Percentiles rank a stretch among this genome's conserved stretches.
These are phyloP conservation scores for Talaromyces trachyspermus DNA, from an alignment of 495 filamentous ascomycete species.

Conservation along the genomic window DNA sequence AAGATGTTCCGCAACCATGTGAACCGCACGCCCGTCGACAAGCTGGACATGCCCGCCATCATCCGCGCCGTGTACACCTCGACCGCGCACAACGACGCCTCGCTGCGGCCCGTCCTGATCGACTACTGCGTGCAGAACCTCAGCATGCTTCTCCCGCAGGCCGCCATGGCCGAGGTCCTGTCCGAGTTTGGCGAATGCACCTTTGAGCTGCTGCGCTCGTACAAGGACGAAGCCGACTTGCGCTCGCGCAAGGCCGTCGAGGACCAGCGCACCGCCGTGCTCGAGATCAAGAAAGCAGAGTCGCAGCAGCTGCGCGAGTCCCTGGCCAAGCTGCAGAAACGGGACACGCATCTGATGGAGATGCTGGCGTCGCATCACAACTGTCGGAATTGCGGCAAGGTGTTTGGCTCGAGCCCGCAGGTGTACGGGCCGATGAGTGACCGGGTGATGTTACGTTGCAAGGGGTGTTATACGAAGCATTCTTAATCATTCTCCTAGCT, in stretches of 20 bases:
- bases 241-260: conserved; percentile 8
- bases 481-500: neutral
- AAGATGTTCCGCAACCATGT: conserved; percentile 10
- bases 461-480: conserved; percentile 10
- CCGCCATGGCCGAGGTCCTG: conserved; percentile 4
- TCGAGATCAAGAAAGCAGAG: conserved; percentile 9
- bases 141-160: neutral
- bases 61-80: conserved; percentile 8
- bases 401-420: conserved; percentile 8
- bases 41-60: conserved; percentile 4
- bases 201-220: conserved; percentile 7
- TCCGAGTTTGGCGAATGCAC: conserved; percentile 9
- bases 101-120: conserved; percentile 5
- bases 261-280: conserved; percentile 7
- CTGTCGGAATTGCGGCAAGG: conserved; percentile 9
- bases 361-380: conserved; percentile 10
- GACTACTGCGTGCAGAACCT: conserved; percentile 10
- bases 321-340: conserved; percentile 8
- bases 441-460: conserved; percentile 8
- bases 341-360: conserved; percentile 10
- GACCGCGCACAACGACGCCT: conserved; percentile 7
- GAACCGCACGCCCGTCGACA: conserved; percentile 1
- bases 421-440: conserved; percentile 11
- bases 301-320: conserved; percentile 8
- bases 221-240: conserved; percentile 9